phyloP scores from a whole-genome alignment of 768 basidiomycete genomes.

The Galerina marginata region DNA sequence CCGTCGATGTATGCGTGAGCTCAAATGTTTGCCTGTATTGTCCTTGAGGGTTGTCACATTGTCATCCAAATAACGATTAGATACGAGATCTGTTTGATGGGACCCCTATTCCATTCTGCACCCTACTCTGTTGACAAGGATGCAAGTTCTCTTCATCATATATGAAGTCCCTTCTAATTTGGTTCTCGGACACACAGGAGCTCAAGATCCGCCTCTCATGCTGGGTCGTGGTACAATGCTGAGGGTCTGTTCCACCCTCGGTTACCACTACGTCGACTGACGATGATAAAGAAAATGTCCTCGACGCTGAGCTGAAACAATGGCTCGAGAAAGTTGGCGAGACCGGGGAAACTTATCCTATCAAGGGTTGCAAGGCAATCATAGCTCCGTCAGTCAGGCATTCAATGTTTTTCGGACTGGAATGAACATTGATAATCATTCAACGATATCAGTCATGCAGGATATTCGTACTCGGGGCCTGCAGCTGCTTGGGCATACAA shows the following conservation, averaged over 20 bases:
- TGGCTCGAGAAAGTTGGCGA: slow-evolving; percentile 66
- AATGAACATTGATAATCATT: not conserved
- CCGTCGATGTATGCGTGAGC: not conserved
- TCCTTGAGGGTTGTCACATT: slow-evolving; percentile 7
- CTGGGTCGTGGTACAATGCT: slow-evolving; percentile 87
- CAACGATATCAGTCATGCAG: slow-evolving; percentile 76
- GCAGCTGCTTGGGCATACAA: slow-evolving; percentile 97
- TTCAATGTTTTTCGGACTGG: not conserved
- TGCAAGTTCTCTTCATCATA: slow-evolving; percentile 20
- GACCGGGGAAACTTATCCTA: slow-evolving; percentile 58
- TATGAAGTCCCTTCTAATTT: not conserved
- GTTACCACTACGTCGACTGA: slow-evolving; percentile 8
- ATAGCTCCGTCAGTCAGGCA: slow-evolving; percentile 85
- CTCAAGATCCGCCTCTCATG: slow-evolving; percentile 74
- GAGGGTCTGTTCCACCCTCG: slow-evolving; percentile 51
- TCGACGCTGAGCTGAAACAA: slow-evolving; percentile 62
- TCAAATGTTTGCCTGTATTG: slow-evolving; percentile 15
- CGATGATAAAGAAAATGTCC: slow-evolving; percentile 50
- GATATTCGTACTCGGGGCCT: slow-evolving; percentile 92
- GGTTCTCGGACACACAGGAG: slow-evolving; percentile 15
- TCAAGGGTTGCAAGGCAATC: slow-evolving; percentile 78
- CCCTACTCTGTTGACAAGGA: slow-evolving; percentile 8
- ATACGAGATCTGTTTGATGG: slow-evolving; percentile 9
- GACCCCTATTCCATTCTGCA: no score
- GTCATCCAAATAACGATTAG: slow-evolving; percentile 13